Evolutionary conservation across 208 protist genomes (phyloP).

Genomic region (Crithidia thermophila): DNA sequence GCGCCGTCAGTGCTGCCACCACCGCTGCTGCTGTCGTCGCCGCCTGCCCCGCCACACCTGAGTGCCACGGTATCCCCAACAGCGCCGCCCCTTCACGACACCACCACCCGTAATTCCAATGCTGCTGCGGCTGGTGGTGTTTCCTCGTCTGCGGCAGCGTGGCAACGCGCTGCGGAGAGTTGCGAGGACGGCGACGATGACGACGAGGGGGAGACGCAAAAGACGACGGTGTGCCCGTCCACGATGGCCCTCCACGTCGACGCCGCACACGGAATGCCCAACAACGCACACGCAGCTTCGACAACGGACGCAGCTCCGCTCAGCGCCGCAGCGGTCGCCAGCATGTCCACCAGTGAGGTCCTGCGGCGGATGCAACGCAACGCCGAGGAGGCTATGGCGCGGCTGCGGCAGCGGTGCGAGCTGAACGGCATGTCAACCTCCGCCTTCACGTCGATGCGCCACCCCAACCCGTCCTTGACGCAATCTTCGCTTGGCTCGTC

Average conservation of each 20-base stretch:
- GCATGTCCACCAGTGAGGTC: not conserved
- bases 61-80: too few species aligned
- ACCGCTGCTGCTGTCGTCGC: not conserved
- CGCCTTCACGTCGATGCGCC: not conserved
- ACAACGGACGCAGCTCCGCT: not conserved
- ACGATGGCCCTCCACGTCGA: not conserved
- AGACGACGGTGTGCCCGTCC: not conserved
- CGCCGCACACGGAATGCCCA: not conserved
- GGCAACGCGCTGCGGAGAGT: too few species aligned
- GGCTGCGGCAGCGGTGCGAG: constrained; percentile 28
- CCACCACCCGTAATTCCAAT: too few species aligned
- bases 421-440: constrained; percentile 6
- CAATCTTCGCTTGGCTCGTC: not conserved
- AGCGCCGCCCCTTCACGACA: too few species aligned
- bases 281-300: not conserved
- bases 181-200: too few species aligned
- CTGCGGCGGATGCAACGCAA: constrained; percentile 3
- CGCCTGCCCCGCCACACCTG: too few species aligned
- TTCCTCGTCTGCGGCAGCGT: too few species aligned
- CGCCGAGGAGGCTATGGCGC: constrained; percentile 21
- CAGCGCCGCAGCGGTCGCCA: not conserved
- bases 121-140: too few species aligned
- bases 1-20: not conserved
- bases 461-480: not conserved
- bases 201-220: too few species aligned